Conservation (phyloP, 2,329 filamentous ascomycete species). For the Metarhizium sp. region DNA sequence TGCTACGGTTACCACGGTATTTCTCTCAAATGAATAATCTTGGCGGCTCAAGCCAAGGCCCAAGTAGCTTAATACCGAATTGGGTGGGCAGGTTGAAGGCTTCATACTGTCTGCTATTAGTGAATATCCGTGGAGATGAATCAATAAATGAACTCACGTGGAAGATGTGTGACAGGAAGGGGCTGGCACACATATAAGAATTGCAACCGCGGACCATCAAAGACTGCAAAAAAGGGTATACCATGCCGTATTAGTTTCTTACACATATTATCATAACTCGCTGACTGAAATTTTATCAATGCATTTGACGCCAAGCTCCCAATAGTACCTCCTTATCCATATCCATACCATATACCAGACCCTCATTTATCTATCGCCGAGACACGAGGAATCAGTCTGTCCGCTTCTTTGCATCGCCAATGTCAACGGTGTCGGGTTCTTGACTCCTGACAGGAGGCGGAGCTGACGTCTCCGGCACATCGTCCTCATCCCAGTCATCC, state of each 20-base stretch:
- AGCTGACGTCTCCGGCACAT: conserved; percentile 18
- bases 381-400: conserved; percentile 15
- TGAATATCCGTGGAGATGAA: too few species aligned
- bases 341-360: not conserved
- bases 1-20: too few species aligned
- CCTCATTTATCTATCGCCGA: not conserved
- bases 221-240: not conserved
- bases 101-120: too few species aligned
- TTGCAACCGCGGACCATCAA: too few species aligned
- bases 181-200: too few species aligned
- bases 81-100: too few species aligned
- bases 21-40: too few species aligned
- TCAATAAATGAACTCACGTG: too few species aligned
- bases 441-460: conserved; percentile 10
- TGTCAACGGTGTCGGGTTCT: conserved; percentile 15
- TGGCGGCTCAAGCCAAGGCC: too few species aligned
- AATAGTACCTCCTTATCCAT: not conserved
- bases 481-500: conserved; percentile 49
- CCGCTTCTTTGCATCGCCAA: conserved; percentile 23
- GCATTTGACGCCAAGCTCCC: not conserved
- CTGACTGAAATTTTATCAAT: not conserved
- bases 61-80: too few species aligned
- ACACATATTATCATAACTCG: not conserved
- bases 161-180: too few species aligned
- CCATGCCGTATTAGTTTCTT: not conserved